Conservation (phyloP, 2,329 filamentous ascomycete species). For the Talaromyces sp. region DNA sequence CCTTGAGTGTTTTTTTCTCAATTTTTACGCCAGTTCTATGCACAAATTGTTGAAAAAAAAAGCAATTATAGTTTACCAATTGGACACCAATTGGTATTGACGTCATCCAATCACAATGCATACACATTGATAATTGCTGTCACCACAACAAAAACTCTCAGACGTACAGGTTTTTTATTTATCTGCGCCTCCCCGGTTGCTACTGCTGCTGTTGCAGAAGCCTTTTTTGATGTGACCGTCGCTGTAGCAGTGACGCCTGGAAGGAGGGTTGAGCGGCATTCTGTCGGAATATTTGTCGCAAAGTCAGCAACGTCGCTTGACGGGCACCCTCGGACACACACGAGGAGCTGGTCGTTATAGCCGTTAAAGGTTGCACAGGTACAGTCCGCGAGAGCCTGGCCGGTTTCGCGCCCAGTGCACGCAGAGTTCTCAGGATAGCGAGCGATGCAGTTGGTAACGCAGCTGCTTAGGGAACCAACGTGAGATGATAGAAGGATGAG, state of each 20-base stretch:
- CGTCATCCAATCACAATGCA: background rate
- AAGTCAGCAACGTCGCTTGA: background rate
- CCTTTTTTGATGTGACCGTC: background rate
- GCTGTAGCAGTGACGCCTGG: conserved; percentile 1
- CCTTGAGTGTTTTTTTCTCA: background rate
- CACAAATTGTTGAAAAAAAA: background rate
- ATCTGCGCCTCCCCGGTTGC: background rate
- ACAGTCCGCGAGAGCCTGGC: background rate
- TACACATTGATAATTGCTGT: background rate
- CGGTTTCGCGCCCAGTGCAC: background rate
- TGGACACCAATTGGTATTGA: background rate
- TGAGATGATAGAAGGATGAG: background rate
- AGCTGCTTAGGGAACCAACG: background rate
- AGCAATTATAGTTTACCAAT: background rate
- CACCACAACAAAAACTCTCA: background rate
- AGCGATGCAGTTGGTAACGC: background rate
- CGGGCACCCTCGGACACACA: background rate
- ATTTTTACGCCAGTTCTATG: background rate
- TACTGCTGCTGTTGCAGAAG: background rate
- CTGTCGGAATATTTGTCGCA: background rate
- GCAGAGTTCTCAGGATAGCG: background rate
- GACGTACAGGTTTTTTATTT: background rate
- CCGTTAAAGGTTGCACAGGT: background rate
- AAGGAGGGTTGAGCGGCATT: background rate
- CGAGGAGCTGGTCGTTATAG: background rate